These are phyloP conservation scores for Ophiostoma australiae DNA, from an alignment of 2,329 filamentous ascomycete species.

Conservation along the genomic window DNA sequence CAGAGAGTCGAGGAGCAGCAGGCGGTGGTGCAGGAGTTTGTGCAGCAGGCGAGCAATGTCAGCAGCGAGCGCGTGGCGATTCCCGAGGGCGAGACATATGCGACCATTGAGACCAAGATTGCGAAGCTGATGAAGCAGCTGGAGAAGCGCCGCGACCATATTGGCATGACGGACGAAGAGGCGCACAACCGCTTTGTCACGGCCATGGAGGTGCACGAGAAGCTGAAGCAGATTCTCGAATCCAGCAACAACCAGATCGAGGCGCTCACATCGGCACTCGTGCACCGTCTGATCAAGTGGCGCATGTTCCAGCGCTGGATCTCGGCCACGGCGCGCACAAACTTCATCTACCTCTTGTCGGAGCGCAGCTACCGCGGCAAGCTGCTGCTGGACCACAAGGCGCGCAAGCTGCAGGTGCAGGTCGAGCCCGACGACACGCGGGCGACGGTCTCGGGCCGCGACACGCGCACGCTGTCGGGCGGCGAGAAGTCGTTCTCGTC, in stretches of 20 bases:
- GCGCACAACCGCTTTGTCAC: conserved; percentile 49
- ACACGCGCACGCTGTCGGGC: conserved; percentile 87
- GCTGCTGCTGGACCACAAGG: conserved; percentile 70
- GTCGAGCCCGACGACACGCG: conserved; percentile 68
- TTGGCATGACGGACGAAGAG: conserved; percentile 61
- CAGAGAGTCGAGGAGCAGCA: conserved; percentile 44
- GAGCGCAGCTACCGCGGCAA: conserved; percentile 84
- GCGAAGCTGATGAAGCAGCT: conserved; percentile 55
- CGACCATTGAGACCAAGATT: conserved; percentile 52
- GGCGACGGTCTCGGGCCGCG: conserved; percentile 64
- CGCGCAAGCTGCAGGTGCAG: conserved; percentile 70
- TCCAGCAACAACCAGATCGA: conserved; percentile 41
- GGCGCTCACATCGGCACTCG: conserved; percentile 55
- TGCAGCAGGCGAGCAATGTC: conserved; percentile 49
- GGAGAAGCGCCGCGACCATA: conserved; percentile 49
- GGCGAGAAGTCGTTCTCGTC: conserved; percentile 98
- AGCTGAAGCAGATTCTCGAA: conserved; percentile 42
- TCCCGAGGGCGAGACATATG: conserved; percentile 58
- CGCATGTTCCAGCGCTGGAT: conserved; percentile 76
- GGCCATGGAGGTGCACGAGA: conserved; percentile 39
- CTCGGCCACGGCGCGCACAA: conserved; percentile 75
- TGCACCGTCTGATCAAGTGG: conserved; percentile 70
- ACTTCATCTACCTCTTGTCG: conserved; percentile 82
- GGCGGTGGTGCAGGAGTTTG: conserved; percentile 50
- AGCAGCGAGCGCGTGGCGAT: conserved; percentile 56